phyloP scores from a whole-genome alignment of 345 rosid genomes.

The Theobroma cacao region DNA sequence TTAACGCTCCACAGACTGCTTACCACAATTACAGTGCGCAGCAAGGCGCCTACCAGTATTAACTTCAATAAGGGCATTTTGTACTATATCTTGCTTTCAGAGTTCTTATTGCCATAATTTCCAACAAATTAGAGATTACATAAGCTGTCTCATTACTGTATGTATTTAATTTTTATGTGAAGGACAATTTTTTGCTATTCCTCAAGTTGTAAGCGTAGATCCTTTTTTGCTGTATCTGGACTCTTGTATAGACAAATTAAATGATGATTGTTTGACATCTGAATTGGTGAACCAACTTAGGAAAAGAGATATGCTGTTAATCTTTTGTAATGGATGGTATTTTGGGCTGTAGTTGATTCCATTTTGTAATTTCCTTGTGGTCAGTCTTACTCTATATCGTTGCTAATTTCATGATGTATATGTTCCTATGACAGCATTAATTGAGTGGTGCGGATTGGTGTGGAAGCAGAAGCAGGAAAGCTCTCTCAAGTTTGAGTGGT shows the following conservation, averaged over 20 bases:
- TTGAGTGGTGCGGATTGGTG: not conserved
- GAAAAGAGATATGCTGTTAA: not conserved
- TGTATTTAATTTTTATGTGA: not conserved
- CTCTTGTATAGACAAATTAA: not conserved
- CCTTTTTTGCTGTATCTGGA: not conserved
- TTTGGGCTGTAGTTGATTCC: not conserved
- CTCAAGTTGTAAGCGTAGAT: not conserved
- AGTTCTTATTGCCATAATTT: not conserved
- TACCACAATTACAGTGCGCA: constrained; percentile 13
- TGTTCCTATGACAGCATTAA: not conserved
- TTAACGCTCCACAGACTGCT: constrained; percentile 6
- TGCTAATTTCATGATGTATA: not conserved
- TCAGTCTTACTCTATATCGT: not conserved
- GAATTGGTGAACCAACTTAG: not conserved
- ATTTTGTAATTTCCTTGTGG: not conserved
- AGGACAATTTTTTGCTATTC: not conserved
- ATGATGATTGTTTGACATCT: not conserved
- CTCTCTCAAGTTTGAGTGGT: not conserved
- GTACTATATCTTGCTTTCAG: constrained; percentile 20
- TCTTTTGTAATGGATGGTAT: not conserved
- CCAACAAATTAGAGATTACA: constrained; percentile 6
- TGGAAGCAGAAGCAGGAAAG: not conserved
- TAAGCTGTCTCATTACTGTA: not conserved
- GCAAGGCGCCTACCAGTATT: constrained; percentile 35
- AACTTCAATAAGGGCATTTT: constrained; percentile 21